phyloP scores from a whole-genome alignment of 2,329 filamentous ascomycete genomes.

The Myotisia sp. region DNA sequence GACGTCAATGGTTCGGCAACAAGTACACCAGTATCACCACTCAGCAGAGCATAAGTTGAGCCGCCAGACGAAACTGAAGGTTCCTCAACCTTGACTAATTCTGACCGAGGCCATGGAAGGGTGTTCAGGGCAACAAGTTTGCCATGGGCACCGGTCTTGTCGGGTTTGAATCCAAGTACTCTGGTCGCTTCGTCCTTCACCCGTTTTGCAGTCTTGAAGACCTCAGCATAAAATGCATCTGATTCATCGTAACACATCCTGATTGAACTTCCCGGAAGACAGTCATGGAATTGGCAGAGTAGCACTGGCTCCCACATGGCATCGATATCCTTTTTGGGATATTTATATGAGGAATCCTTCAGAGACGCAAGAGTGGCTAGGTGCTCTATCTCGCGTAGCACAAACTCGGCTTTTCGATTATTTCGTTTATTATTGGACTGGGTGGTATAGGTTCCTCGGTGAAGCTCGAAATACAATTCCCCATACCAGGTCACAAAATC shows the following conservation, averaged over 20 bases:
- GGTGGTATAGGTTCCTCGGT: conserved; percentile 92
- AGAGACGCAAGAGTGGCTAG: conserved; percentile 75
- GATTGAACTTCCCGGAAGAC: conserved; percentile 83
- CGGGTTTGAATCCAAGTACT: conserved; percentile 48
- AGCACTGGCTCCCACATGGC: conserved; percentile 88
- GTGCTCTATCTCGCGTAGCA: conserved; percentile 78
- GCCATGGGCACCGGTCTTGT: conserved; percentile 28
- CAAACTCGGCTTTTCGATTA: conserved; percentile 71
- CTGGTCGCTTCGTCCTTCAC: conserved; percentile 56
- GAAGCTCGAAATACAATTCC: conserved; percentile 93
- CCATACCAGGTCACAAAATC: conserved; percentile 93
- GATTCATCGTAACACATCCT: conserved; percentile 98
- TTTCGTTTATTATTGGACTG: conserved; percentile 95
- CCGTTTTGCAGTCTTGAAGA: conserved; percentile 63
- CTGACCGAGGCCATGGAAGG: conserved; percentile 67
- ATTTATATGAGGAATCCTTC: conserved; percentile 57
- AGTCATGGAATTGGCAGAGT: conserved; percentile 95
- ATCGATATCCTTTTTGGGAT: conserved; percentile 88
- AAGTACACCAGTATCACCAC: conserved; percentile 34
- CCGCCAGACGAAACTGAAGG: conserved; percentile 14
- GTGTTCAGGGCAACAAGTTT: conserved; percentile 60
- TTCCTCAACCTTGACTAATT: conserved; percentile 48
- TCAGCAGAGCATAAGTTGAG: conserved; percentile 30
- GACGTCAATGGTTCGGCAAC: conserved; percentile 18
- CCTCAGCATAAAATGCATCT: conserved; percentile 69